These are phyloP conservation scores for Penicillium egyptiacum DNA, from an alignment of 495 filamentous ascomycete species.

Conservation along the genomic window DNA sequence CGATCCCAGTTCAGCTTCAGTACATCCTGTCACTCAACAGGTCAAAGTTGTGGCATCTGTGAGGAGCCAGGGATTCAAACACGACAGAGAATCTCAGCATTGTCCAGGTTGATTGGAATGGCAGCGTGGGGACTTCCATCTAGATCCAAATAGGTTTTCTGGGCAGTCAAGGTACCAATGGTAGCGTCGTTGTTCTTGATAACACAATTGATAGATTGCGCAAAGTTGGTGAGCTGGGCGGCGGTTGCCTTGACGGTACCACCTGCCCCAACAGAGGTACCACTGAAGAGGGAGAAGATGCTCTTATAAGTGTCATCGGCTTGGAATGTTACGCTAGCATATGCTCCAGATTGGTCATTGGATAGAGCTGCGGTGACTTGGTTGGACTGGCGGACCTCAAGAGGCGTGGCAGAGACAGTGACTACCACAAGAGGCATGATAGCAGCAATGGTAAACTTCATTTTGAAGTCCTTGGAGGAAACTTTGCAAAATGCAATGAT, in stretches of 20 bases:
- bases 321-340: constrained; percentile 18
- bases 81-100: constrained; percentile 18
- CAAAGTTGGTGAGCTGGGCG: constrained; percentile 23
- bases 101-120: constrained; percentile 22
- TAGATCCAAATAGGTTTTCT: constrained; percentile 22
- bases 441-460: constrained; percentile 23
- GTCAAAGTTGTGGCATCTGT: background rate
- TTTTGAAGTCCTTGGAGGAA: constrained; percentile 12
- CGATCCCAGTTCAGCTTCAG: background rate
- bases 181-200: constrained; percentile 17
- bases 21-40: too few relatives aligned
- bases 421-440: constrained; percentile 19
- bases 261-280: constrained; percentile 18
- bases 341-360: constrained; percentile 28
- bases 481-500: background rate
- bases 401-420: constrained; percentile 15
- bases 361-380: constrained; percentile 23
- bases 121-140: constrained; percentile 22
- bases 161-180: constrained; percentile 20
- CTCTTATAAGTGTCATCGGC: constrained; percentile 16
- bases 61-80: constrained; percentile 28
- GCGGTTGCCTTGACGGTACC: constrained; percentile 23
- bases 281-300: constrained; percentile 23
- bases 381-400: constrained; percentile 16
- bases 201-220: constrained; percentile 20